Conservation (phyloP, 169 alveolate species). For the Babesia gibsoni region DNA sequence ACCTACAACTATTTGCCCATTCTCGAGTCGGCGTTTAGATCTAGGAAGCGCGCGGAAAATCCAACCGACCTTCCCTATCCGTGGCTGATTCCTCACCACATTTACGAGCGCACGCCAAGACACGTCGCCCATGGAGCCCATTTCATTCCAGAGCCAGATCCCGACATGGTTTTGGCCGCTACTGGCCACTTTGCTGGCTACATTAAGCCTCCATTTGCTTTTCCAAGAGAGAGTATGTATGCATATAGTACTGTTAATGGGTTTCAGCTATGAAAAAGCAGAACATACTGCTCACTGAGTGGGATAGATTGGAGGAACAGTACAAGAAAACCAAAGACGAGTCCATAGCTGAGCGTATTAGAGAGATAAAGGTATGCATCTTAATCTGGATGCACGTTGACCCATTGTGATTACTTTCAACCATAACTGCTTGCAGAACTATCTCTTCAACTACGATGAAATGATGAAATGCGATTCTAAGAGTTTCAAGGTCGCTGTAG, state of each 20-base stretch:
- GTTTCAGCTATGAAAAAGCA: constrained; percentile 30
- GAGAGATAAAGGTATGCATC: constrained; percentile 37
- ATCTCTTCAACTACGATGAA: constrained; percentile 29
- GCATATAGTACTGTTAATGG: not conserved
- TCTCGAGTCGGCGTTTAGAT: constrained; percentile 37
- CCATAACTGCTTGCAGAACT: too few species aligned
- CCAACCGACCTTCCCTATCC: constrained; percentile 55
- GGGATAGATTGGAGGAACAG: constrained; percentile 56
- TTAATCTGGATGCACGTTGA: too few species aligned
- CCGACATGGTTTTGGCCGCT: constrained; percentile 72
- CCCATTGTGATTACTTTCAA: too few species aligned
- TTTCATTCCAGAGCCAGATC: constrained; percentile 67
- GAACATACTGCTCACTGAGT: constrained; percentile 50
- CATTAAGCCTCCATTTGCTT: constrained; percentile 3
- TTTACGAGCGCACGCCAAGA: constrained; percentile 43
- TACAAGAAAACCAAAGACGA: constrained; percentile 32
- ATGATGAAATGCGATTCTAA: constrained; percentile 20
- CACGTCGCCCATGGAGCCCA: constrained; percentile 30
- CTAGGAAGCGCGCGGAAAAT: constrained; percentile 26
- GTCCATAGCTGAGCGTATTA: constrained; percentile 23
- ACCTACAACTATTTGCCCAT: constrained; percentile 22
- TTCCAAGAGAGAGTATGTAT: constrained; percentile 22
- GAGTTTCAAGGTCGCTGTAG: constrained; percentile 7
- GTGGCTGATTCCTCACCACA: constrained; percentile 42
- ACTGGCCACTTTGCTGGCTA: constrained; percentile 69